Evolutionary conservation across 2,329 filamentous ascomycete genomes (phyloP), one percentile per base, ranked within the genome.

Genomic region (Talaromyces atroroseus): DNA sequence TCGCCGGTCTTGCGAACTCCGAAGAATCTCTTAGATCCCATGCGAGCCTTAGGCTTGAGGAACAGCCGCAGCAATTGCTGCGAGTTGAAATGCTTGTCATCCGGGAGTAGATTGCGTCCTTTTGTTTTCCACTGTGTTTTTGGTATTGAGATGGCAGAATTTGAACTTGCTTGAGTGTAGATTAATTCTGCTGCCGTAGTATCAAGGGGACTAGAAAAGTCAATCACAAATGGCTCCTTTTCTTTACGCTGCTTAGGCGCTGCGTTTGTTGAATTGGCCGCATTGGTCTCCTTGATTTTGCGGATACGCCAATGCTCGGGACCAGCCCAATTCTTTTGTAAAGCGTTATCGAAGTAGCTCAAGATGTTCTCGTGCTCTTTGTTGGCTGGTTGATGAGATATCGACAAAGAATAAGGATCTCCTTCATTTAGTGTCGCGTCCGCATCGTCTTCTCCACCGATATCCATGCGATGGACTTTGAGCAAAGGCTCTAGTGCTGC

Each of bases 301-400:
- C 89, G 83, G 68, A 99, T 97, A 63, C 92, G 87, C 94, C 94
- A 99, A 73, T 99, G 94, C 71, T 97, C 94, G n/a, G 94, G 92
- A 49, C 91, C 95, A 5, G 88, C 87, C 92, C 94, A 99, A 67
- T 96, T 96, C 80, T 96, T 97, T 69, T 94, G 90, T 45, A 97
- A 76, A 2, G 92, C 92, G 67, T 96, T 90, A 71, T 99, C 94
- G 68, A 99, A 99, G 76, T 97, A 99, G 67, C 89, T 88, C n/a
- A 99, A 81, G 57, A 99, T 96, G 65, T 96, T 92, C 64, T 97
- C 90, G 68, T 96, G 91, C 70, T 87, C 78, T 45, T 74, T 75
- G 58, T 90, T 89, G 51, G 80, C 80, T 54, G 84, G 84, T 52
- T 82, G 80, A 63, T 88, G 87, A 42, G 83, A 83, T 76, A 96